Conservation (phyloP, 441 rosid species). For the Euphorbia schlechtendalii region DNA sequence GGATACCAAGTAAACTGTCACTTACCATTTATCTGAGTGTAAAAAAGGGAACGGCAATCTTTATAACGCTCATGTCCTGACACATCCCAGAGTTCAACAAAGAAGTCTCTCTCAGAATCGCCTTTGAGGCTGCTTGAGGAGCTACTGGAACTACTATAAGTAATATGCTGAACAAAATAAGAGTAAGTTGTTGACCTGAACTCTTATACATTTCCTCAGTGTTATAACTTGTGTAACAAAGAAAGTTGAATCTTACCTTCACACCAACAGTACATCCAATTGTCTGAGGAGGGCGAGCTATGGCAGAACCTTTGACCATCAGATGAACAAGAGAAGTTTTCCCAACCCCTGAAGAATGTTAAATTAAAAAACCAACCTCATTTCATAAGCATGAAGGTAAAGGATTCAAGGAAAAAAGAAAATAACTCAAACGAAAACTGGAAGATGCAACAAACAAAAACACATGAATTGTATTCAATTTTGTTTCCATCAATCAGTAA, state of each 20-base stretch:
- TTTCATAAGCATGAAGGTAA: conserved; percentile 1
- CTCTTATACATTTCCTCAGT: conserved; percentile 14
- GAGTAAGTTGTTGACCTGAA: conserved; percentile 19
- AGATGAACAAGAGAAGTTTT: conserved; percentile 91
- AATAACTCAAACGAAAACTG: not conserved
- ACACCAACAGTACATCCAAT: conserved; percentile 94
- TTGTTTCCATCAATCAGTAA: not conserved
- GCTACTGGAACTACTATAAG: conserved; percentile 74
- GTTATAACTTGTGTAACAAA: not conserved
- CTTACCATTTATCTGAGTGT: conserved; percentile 89
- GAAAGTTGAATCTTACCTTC: conserved; percentile 45
- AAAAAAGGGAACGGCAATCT: conserved; percentile 92
- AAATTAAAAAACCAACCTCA: conserved; percentile 14
- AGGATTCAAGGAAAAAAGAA: not conserved
- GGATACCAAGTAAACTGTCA: not conserved
- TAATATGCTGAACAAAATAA: conserved; percentile 45
- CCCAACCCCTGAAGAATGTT: conserved; percentile 63
- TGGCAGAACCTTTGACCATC: conserved; percentile 68
- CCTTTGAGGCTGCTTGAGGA: conserved; percentile 88
- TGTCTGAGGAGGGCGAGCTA: conserved; percentile 74
- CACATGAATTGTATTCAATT: not conserved
- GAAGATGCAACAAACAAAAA: not conserved
- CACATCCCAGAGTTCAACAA: conserved; percentile 96
- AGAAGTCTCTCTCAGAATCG: conserved; percentile 88
- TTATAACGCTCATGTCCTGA: conserved; percentile 97